Evolutionary conservation across 768 basidiomycete genomes (phyloP), one percentile per base, ranked within the genome.

Genomic region (Piloderma croceum): DNA sequence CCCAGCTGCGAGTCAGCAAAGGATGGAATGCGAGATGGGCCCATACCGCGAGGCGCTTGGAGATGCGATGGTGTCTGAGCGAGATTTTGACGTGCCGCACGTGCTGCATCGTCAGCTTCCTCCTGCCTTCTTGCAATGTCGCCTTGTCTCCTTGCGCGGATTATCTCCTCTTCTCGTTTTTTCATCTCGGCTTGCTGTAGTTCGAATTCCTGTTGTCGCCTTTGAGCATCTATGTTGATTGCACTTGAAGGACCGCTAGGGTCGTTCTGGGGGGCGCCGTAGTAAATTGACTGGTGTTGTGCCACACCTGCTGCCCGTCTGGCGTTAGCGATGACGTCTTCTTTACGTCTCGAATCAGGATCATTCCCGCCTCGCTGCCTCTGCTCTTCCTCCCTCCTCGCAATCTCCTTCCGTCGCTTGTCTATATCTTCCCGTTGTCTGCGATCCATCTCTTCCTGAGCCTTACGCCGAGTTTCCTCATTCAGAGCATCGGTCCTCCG

Each of bases 51-150:
- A n/a, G n/a, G n/a, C n/a, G n/a, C n/a, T n/a, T n/a, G n/a, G n/a
- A n/a, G n/a, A n/a, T n/a, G n/a, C 10, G 51, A 45, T 2, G 56
- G 49, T 34, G 62, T 61, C 22, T 51, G 47, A 27, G 54, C 50
- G 31, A 61, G 44, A 24, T 55, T 59, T 42, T 67, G 63, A 37
- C 73, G 64, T 35, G 68, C 64, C 24, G 61, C 59, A 27, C 67
- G 68, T 24, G 74, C 74, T 22, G 69, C 68, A 11, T 68, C 62
- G 11, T 79, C 74, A 6, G 76, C 73, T 50, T 82, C 81, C 36
- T 72, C 73, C 51, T 83, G 82, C 36, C 82, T 64, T 31, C 64
- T 65, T 6, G 65, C 42, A 42, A 83, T 78, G 1, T 70, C 78
- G 7, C 77, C 76, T 41, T 79, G 74, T 42, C 81, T 76, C 18